Conservation (phyloP, 768 basidiomycete species). For the Lactarius pseudohatsudake region DNA sequence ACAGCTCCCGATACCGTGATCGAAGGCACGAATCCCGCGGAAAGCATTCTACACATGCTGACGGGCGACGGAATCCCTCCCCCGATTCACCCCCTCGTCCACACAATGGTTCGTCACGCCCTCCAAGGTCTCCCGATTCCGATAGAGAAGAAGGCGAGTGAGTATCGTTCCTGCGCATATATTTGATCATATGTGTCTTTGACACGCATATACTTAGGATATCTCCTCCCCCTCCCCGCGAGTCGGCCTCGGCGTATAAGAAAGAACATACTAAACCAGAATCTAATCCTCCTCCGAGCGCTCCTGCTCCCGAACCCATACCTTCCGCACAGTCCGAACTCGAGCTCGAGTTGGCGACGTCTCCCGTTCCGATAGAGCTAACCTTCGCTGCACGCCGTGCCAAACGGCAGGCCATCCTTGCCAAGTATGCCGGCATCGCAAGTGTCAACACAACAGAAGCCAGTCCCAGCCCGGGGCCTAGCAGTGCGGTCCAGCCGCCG, state of each 20-base stretch:
- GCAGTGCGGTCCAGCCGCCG: conserved; percentile 77
- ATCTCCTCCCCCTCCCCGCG: conserved; percentile 48
- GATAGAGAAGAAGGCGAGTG: conserved; percentile 93
- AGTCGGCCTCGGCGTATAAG: conserved; percentile 29
- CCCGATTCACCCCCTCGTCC: conserved; percentile 23
- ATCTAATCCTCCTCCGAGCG: conserved; percentile 20
- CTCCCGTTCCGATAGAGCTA: conserved; percentile 52
- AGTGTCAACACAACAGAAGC: conserved; percentile 38
- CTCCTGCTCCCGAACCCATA: conserved; percentile 24
- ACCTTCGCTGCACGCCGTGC: conserved; percentile 68
- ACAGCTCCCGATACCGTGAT: conserved; percentile 36
- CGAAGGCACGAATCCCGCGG: conserved; percentile 24
- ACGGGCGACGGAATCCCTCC: conserved; percentile 25
- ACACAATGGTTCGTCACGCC: conserved; percentile 27
- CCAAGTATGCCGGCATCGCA: conserved; percentile 61
- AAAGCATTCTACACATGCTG: conserved; percentile 17
- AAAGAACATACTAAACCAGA: conserved; percentile 2
- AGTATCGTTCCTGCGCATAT: conserved; percentile 46
- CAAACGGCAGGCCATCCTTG: conserved; percentile 72
- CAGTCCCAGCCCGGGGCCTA: conserved; percentile 60
- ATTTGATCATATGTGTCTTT: conserved; percentile 21
- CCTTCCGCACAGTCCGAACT: conserved; percentile 41
- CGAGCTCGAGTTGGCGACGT: conserved; percentile 55
- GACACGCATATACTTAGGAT: conserved; percentile 46
- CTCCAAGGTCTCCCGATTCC: conserved; percentile 38